These are phyloP conservation scores for Anthostomella pinea DNA, from an alignment of 2,329 filamentous ascomycete genomes.

Conservation along the genomic window DNA sequence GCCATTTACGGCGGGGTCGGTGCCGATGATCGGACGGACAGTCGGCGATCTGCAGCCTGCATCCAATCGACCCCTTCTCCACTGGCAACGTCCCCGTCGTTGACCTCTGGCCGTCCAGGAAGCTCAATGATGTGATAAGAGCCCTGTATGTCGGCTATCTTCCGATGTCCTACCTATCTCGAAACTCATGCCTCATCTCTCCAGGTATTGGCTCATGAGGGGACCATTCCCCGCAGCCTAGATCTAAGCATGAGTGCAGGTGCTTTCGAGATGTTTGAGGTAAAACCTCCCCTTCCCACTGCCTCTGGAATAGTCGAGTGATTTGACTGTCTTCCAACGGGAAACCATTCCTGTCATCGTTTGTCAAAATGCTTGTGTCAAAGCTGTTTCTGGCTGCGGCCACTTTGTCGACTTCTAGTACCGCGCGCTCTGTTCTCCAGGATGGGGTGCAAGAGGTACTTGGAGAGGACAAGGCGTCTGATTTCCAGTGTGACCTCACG, in stretches of 20 bases:
- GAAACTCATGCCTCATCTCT: constrained; percentile 11
- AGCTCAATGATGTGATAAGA: constrained; percentile 22
- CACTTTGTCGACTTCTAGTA: constrained; percentile 13
- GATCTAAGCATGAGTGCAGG: constrained; percentile 6
- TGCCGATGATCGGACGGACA: too few relatives aligned
- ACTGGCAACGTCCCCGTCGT: too few relatives aligned
- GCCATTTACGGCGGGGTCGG: constrained; percentile 5
- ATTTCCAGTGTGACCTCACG: constrained; percentile 31
- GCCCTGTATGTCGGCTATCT: constrained; percentile 15
- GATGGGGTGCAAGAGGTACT: constrained; percentile 15
- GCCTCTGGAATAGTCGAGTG: too few relatives aligned
- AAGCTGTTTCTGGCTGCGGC: constrained; percentile 19
- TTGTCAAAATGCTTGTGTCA: constrained; percentile 15
- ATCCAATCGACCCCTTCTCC: too few relatives aligned
- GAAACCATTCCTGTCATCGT: too few relatives aligned
- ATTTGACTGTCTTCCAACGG: constrained; percentile 1
- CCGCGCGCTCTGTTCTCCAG: constrained; percentile 14
- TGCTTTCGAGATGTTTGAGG: too few relatives aligned
- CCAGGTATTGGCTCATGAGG: constrained; percentile 2
- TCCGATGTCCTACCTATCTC: constrained; percentile 13
- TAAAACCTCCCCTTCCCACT: too few relatives aligned
- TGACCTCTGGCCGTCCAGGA: constrained; percentile 12
- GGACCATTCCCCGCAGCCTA: constrained; percentile 6
- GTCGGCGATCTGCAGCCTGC: too few relatives aligned
- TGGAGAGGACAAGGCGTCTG: constrained; percentile 4